Base-by-base conservation (phyloP, 768 basidiomycete genomes). In the Sporobolomyces pararoseus region DNA sequence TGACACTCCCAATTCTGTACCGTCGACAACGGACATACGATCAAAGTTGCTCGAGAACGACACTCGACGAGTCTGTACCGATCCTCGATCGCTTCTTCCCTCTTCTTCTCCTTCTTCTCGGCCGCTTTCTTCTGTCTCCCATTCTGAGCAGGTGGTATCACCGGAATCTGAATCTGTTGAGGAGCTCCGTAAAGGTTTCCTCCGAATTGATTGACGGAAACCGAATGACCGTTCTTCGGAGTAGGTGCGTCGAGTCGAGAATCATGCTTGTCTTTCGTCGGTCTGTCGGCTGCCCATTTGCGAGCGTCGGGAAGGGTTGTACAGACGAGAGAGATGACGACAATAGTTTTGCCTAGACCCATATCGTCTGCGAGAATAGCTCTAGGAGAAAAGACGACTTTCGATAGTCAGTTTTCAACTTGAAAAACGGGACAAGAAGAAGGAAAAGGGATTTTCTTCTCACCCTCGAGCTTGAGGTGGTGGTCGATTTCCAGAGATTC, bases 1-100 rank as follows among this genome's bases (percentile, higher is more conserved):
- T 99, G 96, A 65, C 95, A 91, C 81, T 99, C 96, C 96, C 96
- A 99, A 77, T 98, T 98, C 55, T 90, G 87, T 3, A 99, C 92
- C 7, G 96, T 99, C 16, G 91, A 93, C 44, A 99, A 83, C 10
- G 96, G 96, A 76, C 96, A 98, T 34, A 99, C 85, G 76, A 99
- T 91, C n/a, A 99, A 81, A 9, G 96, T 97, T 25, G 89, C 96
- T 39, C 92, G 86, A 75, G 89, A 90, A 74, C 86, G 88, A 42
- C 84, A 82, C 79, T 91, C 93, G 76, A 95, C 87, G 39, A 89
- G 85, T 73, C 86, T 87, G 21, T 84, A 84, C 59, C 92, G 84
- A 6, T 82, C 81, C 75, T 87, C 87, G n/a, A 78, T 76, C 57
- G 86, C 86, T 19, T 87, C 77, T 39, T 77, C 74, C 42, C 74